phyloP scores from a whole-genome alignment of 208 protist genomes.

The Crithidia acanthocephali region DNA sequence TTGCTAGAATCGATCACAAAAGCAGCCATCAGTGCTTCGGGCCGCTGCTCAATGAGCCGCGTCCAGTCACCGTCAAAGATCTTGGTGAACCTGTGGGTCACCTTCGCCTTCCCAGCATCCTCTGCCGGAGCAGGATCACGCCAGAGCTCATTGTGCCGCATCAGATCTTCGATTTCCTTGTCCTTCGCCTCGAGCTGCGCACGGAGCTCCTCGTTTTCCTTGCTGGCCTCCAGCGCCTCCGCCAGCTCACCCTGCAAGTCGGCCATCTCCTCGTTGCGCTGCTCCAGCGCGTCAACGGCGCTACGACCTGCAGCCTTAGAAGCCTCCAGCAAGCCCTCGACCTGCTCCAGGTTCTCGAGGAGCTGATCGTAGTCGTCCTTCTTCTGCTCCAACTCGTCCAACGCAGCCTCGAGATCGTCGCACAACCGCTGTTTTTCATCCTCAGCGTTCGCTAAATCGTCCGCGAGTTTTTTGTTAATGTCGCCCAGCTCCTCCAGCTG shows the following conservation, averaged over 20 bases:
- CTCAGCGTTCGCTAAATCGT: background rate
- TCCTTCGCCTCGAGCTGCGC: conserved; percentile 35
- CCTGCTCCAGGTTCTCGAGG: conserved; percentile 31
- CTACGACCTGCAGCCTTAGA: conserved; percentile 21
- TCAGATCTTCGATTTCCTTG: conserved; percentile 39
- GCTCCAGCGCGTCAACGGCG: conserved; percentile 28
- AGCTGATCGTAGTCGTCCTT: conserved; percentile 40
- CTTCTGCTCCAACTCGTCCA: conserved; percentile 50
- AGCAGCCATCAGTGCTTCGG: conserved; percentile 57
- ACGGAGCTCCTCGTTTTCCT: conserved; percentile 35
- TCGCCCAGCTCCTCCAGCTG: conserved; percentile 6
- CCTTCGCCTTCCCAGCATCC: conserved; percentile 42
- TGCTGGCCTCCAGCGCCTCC: conserved; percentile 18
- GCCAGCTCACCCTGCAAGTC: conserved; percentile 35
- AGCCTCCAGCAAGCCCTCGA: conserved; percentile 30
- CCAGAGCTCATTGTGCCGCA: conserved; percentile 36
- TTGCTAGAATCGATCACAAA: conserved; percentile 74
- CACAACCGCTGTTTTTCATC: conserved; percentile 41
- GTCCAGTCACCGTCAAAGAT: conserved; percentile 72
- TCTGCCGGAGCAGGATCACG: conserved; percentile 33
- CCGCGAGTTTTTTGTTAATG: background rate
- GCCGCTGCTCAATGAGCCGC: conserved; percentile 46
- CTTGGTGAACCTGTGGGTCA: conserved; percentile 54
- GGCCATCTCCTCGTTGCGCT: conserved; percentile 30
- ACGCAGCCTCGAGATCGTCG: conserved; percentile 38